Evolutionary conservation across 805 yeast species (phyloP).

Genomic region (Saturnispora bothae): DNA sequence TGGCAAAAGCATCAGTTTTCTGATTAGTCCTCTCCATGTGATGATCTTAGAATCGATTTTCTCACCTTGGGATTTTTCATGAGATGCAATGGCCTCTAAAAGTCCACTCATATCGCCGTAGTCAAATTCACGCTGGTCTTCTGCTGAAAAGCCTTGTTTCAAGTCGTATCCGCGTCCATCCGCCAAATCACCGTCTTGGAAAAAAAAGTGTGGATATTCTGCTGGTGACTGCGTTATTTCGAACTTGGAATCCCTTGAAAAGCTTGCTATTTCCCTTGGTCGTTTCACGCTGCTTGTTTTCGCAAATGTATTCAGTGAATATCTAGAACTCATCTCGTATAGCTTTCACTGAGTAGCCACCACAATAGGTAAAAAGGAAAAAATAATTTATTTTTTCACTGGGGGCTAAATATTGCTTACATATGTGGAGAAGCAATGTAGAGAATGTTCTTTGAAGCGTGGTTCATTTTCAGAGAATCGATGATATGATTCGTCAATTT

Average conservation of each 20-base stretch:
- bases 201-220: constrained; percentile 60
- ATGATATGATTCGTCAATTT: too few species aligned
- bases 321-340: constrained; percentile 20
- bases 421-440: too few species aligned
- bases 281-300: constrained; percentile 64
- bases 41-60: constrained; percentile 55
- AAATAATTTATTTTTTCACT: neutral
- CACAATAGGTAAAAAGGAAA: neutral
- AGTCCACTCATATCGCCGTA: constrained; percentile 49
- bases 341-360: neutral
- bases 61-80: constrained; percentile 40
- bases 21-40: constrained; percentile 80
- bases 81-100: constrained; percentile 40
- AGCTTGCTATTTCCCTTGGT: constrained; percentile 73
- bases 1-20: constrained; percentile 59
- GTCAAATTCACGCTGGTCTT: constrained; percentile 42
- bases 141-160: constrained; percentile 50
- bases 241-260: constrained; percentile 44
- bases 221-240: constrained; percentile 42
- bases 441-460: too few species aligned
- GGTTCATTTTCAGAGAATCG: too few species aligned
- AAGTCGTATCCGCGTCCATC: constrained; percentile 46
- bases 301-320: constrained; percentile 24
- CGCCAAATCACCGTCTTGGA: constrained; percentile 64
- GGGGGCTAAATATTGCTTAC: too few species aligned